phyloP scores from a whole-genome alignment of 306 rosid species.

The Alnus rubra region DNA sequence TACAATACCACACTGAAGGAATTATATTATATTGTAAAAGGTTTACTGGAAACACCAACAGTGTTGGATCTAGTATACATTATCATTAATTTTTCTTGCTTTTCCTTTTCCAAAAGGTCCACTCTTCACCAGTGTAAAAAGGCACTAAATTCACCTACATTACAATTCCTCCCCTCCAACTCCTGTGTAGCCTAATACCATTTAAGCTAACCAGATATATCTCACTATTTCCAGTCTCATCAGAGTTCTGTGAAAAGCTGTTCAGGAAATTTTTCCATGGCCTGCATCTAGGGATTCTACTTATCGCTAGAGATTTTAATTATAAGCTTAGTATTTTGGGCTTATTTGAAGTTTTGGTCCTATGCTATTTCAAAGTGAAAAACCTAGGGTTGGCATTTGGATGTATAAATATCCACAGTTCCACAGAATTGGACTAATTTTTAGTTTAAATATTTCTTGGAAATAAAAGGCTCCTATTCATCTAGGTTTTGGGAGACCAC shows the following conservation, averaged over 20 bases:
- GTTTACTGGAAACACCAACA: neutral
- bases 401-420: neutral
- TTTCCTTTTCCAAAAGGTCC: neutral
- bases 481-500: neutral
- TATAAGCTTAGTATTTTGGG: neutral
- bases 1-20: neutral
- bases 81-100: neutral
- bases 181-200: neutral
- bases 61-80: neutral
- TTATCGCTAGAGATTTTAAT: neutral
- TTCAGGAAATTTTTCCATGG: neutral
- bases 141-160: neutral
- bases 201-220: neutral
- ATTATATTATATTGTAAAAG: neutral
- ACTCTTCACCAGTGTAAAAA: neutral
- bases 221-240: neutral
- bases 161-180: neutral
- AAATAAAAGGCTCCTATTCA: neutral
- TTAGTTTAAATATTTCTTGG: neutral
- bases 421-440: neutral
- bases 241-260: neutral
- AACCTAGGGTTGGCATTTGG: neutral
- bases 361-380: neutral
- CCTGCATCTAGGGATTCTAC: neutral
- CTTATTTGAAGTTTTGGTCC: neutral